phyloP scores from a whole-genome alignment of 139 green algal genomes.

The Asterochloris sp. region DNA sequence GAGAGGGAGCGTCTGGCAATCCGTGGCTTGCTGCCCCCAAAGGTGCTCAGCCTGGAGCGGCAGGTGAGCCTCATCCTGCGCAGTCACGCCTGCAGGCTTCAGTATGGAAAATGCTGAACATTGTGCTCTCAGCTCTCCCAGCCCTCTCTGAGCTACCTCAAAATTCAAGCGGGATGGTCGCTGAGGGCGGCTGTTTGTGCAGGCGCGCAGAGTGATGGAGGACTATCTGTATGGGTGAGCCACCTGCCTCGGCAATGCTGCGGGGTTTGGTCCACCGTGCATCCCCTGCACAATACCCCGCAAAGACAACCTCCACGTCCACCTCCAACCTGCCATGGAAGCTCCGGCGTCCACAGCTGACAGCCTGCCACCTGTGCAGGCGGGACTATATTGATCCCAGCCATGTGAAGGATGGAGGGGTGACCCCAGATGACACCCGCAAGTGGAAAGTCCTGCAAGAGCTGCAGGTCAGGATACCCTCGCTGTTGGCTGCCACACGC shows the following conservation, averaged over 20 bases:
- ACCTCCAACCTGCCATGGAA: too few species aligned
- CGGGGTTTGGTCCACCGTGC: not conserved
- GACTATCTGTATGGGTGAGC: conserved; percentile 11
- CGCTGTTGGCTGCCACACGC: too few species aligned
- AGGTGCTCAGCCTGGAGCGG: conserved; percentile 49
- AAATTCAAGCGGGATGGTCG: too few species aligned
- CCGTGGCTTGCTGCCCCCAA: conserved; percentile 81
- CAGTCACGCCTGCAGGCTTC: too few species aligned
- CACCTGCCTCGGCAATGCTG: not conserved
- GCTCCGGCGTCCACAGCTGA: too few species aligned
- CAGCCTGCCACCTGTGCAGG: not conserved
- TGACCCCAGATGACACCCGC: conserved; percentile 55
- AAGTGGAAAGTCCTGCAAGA: conserved; percentile 72
- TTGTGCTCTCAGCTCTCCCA: not conserved
- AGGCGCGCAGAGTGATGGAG: conserved; percentile 5
- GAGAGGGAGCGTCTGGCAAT: conserved; percentile 88
- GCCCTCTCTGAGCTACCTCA: too few species aligned
- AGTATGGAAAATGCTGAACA: too few species aligned
- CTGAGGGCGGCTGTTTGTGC: not conserved
- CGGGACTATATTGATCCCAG: conserved; percentile 46
- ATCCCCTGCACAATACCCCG: not conserved
- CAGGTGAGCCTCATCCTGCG: conserved; percentile 39
- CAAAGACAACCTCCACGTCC: too few species aligned
- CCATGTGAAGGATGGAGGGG: conserved; percentile 48
- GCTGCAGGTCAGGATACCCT: conserved; percentile 46